Conservation (phyloP, 768 basidiomycete species). For the Megacollybia marginata region DNA sequence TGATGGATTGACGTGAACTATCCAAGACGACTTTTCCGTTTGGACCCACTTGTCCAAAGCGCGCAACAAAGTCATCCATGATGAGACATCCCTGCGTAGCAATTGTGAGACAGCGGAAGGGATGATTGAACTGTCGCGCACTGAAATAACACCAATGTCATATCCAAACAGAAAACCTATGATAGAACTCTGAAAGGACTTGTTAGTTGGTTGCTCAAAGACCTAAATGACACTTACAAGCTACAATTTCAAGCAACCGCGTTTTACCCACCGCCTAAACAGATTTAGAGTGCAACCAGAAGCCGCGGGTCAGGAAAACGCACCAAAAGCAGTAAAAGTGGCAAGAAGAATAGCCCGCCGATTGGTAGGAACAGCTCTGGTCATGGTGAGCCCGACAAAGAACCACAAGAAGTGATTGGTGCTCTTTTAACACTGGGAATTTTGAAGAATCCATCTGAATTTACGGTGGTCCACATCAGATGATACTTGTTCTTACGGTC, state of each 20-base stretch:
- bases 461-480: too few species aligned
- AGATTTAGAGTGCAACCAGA: too few species aligned
- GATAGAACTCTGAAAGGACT: too few species aligned
- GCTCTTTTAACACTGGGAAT: too few species aligned
- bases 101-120: not conserved
- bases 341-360: constrained; percentile 56
- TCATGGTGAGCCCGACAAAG: constrained; percentile 11
- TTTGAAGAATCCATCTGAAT: too few species aligned
- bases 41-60: constrained; percentile 50
- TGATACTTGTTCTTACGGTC: too few species aligned
- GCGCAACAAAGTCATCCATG: constrained; percentile 67
- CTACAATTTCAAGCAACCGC: too few species aligned
- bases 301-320: constrained; percentile 11
- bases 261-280: too few species aligned
- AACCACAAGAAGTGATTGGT: too few species aligned
- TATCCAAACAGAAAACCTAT: constrained; percentile 66
- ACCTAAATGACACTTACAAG: too few species aligned
- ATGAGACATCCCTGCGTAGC: constrained; percentile 59
- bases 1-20: constrained; percentile 60
- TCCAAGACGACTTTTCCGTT: constrained; percentile 47
- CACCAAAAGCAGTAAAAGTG: constrained; percentile 69
- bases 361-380: constrained; percentile 50
- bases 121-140: constrained; percentile 18
- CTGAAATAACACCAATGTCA: constrained; percentile 73
- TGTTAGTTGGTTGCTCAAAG: too few species aligned